Base-by-base conservation (phyloP, 2,329 filamentous ascomycete species). In the Cytospora piceae region DNA sequence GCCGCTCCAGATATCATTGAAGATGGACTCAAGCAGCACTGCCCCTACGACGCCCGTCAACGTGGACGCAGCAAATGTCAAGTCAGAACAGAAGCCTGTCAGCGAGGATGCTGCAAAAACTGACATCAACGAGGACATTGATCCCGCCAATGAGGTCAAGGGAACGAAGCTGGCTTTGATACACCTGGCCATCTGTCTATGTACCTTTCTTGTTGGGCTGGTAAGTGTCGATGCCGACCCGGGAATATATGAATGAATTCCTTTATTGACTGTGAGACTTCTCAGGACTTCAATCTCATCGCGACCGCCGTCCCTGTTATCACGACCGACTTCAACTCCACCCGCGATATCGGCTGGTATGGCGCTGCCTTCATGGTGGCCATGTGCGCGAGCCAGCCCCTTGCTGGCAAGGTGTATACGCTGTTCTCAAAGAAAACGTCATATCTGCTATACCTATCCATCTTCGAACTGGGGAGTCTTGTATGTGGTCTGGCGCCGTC, bases 401-500 rank as follows among this genome's bases (percentile, higher is more conserved):
- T 76, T 39, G 77, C 76, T 63, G 76, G 76, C 12, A 72, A 73
- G 14, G 71, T 77, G 17, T 77, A 74, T 61, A 75, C 72, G 67
- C 69, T 76, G 51, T 78, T 77, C 69, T 73, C 73, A 42, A 58
- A 71, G 66, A 78, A 77, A 69, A 72, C 70, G 70, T 70, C 70
- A 0, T 73, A 71, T 64, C 69, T 73, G 42, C 58, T 72, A 22
- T 70, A 71, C 58, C 69, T 76, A 66, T 69, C 73, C 52, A 24
- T 75, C 22, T 76, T 77, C 64, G 71, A 74, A 66, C 57, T 77
- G 29, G 77, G 77, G 11, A 77, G 75, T n/a, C 67, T 78, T 29
- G 69, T 79, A 22, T 78, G 76, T 61, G 77, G 72, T 2, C 68
- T 72, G 3, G 75, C 77, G 22, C 72, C 74, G 1, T 72, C 68